Evolutionary conservation across 495 filamentous ascomycete genomes (phyloP), one percentile per base, ranked within the genome.

Genomic region (Trichoderma virens): DNA sequence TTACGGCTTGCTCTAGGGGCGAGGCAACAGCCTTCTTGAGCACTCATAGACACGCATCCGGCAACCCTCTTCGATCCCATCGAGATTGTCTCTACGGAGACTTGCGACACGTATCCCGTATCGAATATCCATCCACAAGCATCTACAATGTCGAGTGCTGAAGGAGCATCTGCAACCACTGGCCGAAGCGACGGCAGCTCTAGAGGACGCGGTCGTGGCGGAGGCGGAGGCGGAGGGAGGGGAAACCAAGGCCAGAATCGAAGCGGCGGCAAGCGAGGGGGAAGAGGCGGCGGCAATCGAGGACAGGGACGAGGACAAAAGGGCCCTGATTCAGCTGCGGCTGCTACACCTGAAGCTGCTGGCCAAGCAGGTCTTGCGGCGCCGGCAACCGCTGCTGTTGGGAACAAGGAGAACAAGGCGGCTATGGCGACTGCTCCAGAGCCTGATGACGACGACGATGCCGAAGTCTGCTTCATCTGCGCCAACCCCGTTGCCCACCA

Each of bases 391-490:
- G 27, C 18, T 27, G 51, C 51, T 4, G 51, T 25, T 13, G 59
- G 9, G 3, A 28, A 14, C 11, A 56, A 56, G 25, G 51, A 56
- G 51, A 51, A 16, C 54, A 60, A 45, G 20, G 45, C 59, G 7
- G 51, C 35, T 45, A 64, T 61, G 32, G 65, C 62, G 38, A 64
- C 62, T 20, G 63, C 30, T 28, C 59, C 31, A 1, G 20, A 43
- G 8, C 13, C 16, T 27, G 70, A 64, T 13, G 72, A 86, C 64
- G 85, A 85, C 43, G 79, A 81, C 28, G 90, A 93, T 66, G 85
- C 82, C 9, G 90, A 96, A 61, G 81, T 96, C 63, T 99, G 94
- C 81, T 98, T 97, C 75, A 98, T 99, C 66, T 99, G 94, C 73
- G 92, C 95, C 28, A 93, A 90, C 45, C 83, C 85, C 1, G 88